Percentiles rank a stretch among this genome's conserved stretches.
Evolutionary conservation across 2,329 filamentous ascomycete genomes (phyloP).

Genomic region (Microcyclosporella mali): DNA sequence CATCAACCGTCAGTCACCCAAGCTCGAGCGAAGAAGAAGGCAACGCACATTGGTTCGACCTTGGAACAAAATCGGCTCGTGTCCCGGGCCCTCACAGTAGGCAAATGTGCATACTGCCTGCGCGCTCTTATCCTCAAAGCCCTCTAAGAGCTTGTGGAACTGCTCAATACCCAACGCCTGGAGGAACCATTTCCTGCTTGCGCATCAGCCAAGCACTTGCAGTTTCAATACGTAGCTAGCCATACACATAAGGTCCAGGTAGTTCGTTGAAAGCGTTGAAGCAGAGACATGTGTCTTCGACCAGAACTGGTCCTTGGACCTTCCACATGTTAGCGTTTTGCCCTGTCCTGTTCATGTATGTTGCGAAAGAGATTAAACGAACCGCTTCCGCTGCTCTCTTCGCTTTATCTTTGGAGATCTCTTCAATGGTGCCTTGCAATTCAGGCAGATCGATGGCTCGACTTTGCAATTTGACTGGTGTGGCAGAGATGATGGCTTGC

Average conservation of each 20-base stretch:
- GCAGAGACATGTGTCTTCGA: constrained; percentile 92
- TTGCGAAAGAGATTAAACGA: constrained; percentile 24
- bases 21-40: neutral
- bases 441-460: constrained; percentile 76
- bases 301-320: constrained; percentile 81
- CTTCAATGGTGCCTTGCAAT: constrained; percentile 86
- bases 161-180: constrained; percentile 72
- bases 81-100: constrained; percentile 77
- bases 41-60: constrained; percentile 68
- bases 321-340: constrained; percentile 31
- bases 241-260: constrained; percentile 91
- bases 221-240: constrained; percentile 14
- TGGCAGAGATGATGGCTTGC: constrained; percentile 71
- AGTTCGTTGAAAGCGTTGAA: constrained; percentile 87
- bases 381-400: constrained; percentile 72
- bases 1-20: constrained; percentile 9
- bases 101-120: constrained; percentile 95
- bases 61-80: constrained; percentile 83
- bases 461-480: constrained; percentile 63
- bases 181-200: constrained; percentile 84
- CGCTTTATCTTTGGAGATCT: constrained; percentile 85
- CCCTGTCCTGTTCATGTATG: neutral
- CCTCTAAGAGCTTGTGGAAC: constrained; percentile 82
- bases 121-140: constrained; percentile 83
- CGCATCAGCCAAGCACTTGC: neutral